Percentiles rank a stretch among this genome's conserved stretches.
phyloP scores from a whole-genome alignment of 331 rosid species.

The Stylosanthes scabra region DNA sequence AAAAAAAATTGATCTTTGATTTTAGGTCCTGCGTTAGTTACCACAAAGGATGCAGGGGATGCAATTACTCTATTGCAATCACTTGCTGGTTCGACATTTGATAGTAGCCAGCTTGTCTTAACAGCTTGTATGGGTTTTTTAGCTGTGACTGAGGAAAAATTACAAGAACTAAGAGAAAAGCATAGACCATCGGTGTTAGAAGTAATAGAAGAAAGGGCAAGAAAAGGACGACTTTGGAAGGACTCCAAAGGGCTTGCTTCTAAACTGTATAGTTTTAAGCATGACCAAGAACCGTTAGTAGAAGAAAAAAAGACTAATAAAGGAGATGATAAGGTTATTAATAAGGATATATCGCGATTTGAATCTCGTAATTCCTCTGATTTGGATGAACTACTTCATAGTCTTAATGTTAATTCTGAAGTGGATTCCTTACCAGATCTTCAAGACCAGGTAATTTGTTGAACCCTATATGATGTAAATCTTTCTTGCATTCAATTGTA shows the following conservation, averaged over 20 bases:
- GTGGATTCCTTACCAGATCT: slow-evolving; percentile 70
- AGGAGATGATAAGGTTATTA: slow-evolving; percentile 44
- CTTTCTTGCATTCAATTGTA: neutral
- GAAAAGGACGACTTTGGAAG: slow-evolving; percentile 63
- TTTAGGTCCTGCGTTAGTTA: slow-evolving; percentile 77
- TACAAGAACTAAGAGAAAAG: slow-evolving; percentile 76
- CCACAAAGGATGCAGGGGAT: slow-evolving; percentile 91
- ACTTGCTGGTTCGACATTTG: slow-evolving; percentile 89
- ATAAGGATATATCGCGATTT: slow-evolving; percentile 38
- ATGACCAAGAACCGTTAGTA: slow-evolving; percentile 54
- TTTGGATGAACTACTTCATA: slow-evolving; percentile 62
- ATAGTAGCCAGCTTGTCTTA: slow-evolving; percentile 92
- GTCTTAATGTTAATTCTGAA: slow-evolving; percentile 65
- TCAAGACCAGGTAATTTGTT: slow-evolving; percentile 81
- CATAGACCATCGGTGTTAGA: slow-evolving; percentile 76
- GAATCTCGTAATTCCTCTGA: slow-evolving; percentile 48
- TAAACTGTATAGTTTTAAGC: slow-evolving; percentile 89
- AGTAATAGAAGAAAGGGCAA: slow-evolving; percentile 73
- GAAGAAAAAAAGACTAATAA: slow-evolving; percentile 53
- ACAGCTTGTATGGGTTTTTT: slow-evolving; percentile 96
- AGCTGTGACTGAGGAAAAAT: slow-evolving; percentile 75
- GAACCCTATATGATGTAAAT: neutral
- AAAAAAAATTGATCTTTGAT: slow-evolving; percentile 24
- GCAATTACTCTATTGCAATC: slow-evolving; percentile 87
- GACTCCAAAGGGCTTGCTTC: slow-evolving; percentile 86